A percentile compares a stretch with the other conserved stretches of the same genome.
Evolutionary conservation across 768 basidiomycete genomes (phyloP).

Genomic region (Leucosporidium creatinivorum): DNA sequence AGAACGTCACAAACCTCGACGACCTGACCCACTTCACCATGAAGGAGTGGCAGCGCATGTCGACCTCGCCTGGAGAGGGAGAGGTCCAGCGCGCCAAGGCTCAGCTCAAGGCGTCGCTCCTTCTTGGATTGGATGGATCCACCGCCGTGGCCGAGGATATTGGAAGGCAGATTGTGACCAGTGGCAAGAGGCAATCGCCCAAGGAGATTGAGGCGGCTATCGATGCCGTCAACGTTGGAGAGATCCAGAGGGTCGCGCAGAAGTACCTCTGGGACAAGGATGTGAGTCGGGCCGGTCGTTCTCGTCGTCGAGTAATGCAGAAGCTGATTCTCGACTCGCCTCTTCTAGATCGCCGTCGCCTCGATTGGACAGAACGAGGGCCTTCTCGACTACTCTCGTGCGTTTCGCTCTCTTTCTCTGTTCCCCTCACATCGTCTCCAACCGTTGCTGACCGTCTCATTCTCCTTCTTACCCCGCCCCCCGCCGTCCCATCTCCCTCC

Average conservation of each 20-base stretch:
- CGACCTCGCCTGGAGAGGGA: slow-evolving; percentile 66
- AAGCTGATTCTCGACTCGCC: slow-evolving; percentile 18
- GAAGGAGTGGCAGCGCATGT: slow-evolving; percentile 68
- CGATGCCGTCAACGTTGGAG: slow-evolving; percentile 75
- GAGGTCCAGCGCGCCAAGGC: slow-evolving; percentile 98
- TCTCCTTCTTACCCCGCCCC: no score
- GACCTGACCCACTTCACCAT: slow-evolving; percentile 90
- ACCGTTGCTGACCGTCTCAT: no score
- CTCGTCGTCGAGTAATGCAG: neutral
- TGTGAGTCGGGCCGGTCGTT: slow-evolving; percentile 55
- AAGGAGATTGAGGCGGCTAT: slow-evolving; percentile 88
- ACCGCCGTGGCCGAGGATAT: slow-evolving; percentile 97
- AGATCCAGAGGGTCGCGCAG: slow-evolving; percentile 89
- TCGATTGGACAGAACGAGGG: slow-evolving; percentile 87
- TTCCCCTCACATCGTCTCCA: no score
- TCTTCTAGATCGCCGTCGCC: slow-evolving; percentile 64
- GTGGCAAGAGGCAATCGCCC: slow-evolving; percentile 79
- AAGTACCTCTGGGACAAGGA: slow-evolving; percentile 73
- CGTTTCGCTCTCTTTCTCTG: neutral
- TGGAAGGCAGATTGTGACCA: slow-evolving; percentile 93
- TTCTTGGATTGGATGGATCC: slow-evolving; percentile 87
- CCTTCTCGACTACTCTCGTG: slow-evolving; percentile 88
- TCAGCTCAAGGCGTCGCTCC: slow-evolving; percentile 88
- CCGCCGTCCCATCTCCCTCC: no score
- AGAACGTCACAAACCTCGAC: slow-evolving; percentile 89